phyloP scores from a whole-genome alignment of 2,329 filamentous ascomycete genomes.

The Helotiales sp. region DNA sequence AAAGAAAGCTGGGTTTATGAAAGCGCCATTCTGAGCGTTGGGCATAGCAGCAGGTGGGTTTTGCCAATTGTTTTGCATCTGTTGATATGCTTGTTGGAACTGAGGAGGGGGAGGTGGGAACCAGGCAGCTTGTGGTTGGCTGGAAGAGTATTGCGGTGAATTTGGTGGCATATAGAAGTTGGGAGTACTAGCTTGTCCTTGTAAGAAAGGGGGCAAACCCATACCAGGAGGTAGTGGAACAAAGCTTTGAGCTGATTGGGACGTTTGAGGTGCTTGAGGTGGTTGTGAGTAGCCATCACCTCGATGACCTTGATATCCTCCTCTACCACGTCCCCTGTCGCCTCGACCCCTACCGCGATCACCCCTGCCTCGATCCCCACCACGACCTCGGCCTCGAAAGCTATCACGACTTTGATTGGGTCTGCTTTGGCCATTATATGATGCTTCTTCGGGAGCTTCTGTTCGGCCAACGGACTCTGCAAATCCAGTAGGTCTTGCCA shows the following conservation, averaged over 20 bases:
- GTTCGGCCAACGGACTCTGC: slow-evolving; percentile 46
- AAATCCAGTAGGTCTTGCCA: slow-evolving; percentile 67
- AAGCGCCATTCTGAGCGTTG: slow-evolving; percentile 24
- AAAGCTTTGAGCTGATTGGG: slow-evolving; percentile 3
- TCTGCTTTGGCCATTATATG: slow-evolving; percentile 20
- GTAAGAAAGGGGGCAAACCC: slow-evolving; percentile 14
- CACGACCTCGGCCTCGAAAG: slow-evolving; percentile 28
- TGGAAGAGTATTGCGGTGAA: slow-evolving; percentile 21
- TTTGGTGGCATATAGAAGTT: slow-evolving; percentile 14
- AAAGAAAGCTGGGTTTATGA: slow-evolving; percentile 35
- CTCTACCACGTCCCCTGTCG: slow-evolving; percentile 30
- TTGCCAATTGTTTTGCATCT: slow-evolving; percentile 22
- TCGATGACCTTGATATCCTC: slow-evolving; percentile 25
- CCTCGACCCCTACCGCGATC: slow-evolving; percentile 25
- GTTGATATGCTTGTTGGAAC: slow-evolving; percentile 23
- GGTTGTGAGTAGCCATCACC: slow-evolving; percentile 22
- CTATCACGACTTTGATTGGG: slow-evolving; percentile 22
- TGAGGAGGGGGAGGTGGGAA: slow-evolving; percentile 24
- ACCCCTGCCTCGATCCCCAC: slow-evolving; percentile 24
- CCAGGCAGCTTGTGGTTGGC: slow-evolving; percentile 30
- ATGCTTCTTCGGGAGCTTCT: slow-evolving; percentile 42
- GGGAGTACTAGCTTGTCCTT: slow-evolving; percentile 5
- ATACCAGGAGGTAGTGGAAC: slow-evolving; percentile 1
- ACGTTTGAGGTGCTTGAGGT: slow-evolving; percentile 17
- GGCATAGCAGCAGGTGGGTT: slow-evolving; percentile 17